Base-by-base conservation (phyloP, 2,329 filamentous ascomycete genomes). In the Sporothrix mexicana region DNA sequence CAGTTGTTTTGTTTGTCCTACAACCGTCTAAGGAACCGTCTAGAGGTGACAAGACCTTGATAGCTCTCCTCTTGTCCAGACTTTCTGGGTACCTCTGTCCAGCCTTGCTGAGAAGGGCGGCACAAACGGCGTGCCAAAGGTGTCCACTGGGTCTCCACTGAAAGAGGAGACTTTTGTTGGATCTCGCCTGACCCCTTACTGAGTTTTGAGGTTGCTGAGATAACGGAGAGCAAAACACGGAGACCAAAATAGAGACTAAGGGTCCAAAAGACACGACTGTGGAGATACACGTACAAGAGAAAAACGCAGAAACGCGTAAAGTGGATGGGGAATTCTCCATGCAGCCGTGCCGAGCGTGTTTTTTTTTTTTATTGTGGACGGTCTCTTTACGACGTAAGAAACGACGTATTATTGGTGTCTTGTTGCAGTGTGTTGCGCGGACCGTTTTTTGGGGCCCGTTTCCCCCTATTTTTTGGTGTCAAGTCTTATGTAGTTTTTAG, bases 31-130 rank as follows among this genome's bases (percentile, higher is more conserved):
- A 25, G 12, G 20, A 17, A 13, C 10, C n/a, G 51, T 55, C 51
- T 55, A 12, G 51, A 55, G 49, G n/a, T 53, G 49, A 53, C 49
- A 53, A 59, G 13, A 3, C 30, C 30, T 30, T 30, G 30, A 30
- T 30, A 30, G 30, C 5, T 30, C 30, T 30, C 30, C 30, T 30
- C 30, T 30, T 5, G 30, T 59, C 23, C 23, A 59, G 15, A 17
- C 15, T n/a, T 53, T 20, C 49, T 20, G 25, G 25, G 23, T 9
- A 9, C 55, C 13, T 9, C n/a, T 4, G 23, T 5, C 43, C 62
- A 67, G 64, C 64, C 64, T 67, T 67, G 45, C 15, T 51, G 64
- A 30, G 30, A 10, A 36, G 45, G 64, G 17, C 20, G 62, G 20
- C 45, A n/a, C 2, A n/a, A 15, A 23, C 12, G 43, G 64, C 25